Conservation (phyloP, 1,139 yeast species). For the Saccharomyces hybrid region DNA sequence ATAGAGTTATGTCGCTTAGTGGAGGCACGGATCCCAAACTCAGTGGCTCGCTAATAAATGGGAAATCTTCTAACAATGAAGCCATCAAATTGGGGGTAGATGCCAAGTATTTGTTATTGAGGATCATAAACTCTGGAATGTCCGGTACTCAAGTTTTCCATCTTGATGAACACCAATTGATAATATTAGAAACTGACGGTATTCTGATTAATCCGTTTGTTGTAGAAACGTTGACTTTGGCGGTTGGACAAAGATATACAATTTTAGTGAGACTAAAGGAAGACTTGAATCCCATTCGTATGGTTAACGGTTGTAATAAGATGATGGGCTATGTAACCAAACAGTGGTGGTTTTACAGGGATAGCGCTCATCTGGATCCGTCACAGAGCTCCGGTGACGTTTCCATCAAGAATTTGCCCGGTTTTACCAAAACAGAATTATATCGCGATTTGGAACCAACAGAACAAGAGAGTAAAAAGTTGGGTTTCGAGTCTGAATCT, state of each 20-base stretch:
- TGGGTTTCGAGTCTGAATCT: conserved; percentile 5
- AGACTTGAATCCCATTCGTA: conserved; percentile 20
- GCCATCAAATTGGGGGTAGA: conserved; percentile 46
- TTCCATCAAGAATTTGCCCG: conserved; percentile 17
- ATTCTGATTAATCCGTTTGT: conserved; percentile 47
- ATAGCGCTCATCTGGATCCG: background rate
- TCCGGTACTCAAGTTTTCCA: conserved; percentile 41
- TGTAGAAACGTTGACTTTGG: conserved; percentile 50
- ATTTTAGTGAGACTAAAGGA: conserved; percentile 42
- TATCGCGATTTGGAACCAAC: conserved; percentile 18
- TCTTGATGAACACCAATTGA: conserved; percentile 42
- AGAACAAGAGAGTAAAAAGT: background rate
- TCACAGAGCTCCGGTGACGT: conserved; percentile 2
- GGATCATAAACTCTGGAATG: conserved; percentile 39
- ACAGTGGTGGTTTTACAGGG: conserved; percentile 14
- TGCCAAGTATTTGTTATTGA: conserved; percentile 41
- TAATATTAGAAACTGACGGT: conserved; percentile 65
- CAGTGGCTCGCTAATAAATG: conserved; percentile 33
- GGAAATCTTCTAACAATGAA: conserved; percentile 47
- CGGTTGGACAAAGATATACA: conserved; percentile 73
- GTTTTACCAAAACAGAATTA: conserved; percentile 16
- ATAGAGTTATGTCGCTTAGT: conserved; percentile 34
- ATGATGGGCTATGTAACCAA: conserved; percentile 29
- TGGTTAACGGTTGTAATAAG: conserved; percentile 26
- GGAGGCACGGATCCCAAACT: conserved; percentile 30